Evolutionary conservation across 2,329 filamentous ascomycete species (phyloP).

Genomic region (Xylaria polymorpha): DNA sequence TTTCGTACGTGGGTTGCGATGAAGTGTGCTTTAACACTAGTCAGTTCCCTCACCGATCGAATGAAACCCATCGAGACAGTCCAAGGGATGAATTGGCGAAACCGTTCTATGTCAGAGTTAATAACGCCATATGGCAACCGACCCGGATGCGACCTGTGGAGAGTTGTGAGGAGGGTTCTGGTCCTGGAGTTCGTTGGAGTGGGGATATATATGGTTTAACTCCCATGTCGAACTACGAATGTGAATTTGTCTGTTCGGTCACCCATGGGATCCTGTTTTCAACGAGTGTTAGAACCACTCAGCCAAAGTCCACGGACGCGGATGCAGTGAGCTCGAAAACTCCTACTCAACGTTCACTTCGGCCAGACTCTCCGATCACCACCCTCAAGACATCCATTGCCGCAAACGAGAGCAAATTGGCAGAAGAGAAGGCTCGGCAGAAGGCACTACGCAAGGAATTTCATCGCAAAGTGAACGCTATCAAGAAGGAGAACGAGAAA

Average conservation of each 20-base stretch:
- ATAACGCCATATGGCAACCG: constrained; percentile 83
- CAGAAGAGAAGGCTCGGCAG: constrained; percentile 74
- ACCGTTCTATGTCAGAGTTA: constrained; percentile 82
- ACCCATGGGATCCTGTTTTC: constrained; percentile 76
- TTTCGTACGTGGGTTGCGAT: constrained; percentile 81
- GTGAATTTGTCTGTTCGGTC: constrained; percentile 77
- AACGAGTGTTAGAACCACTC: constrained; percentile 75
- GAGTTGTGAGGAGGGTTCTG: constrained; percentile 51
- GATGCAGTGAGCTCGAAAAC: constrained; percentile 51
- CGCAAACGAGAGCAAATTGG: constrained; percentile 75
- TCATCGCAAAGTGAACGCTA: constrained; percentile 72
- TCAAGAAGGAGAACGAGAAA: constrained; percentile 80
- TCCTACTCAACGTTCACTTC: constrained; percentile 68
- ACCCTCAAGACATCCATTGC: constrained; percentile 82
- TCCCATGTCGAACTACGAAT: constrained; percentile 80
- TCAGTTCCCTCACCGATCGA: constrained; percentile 63
- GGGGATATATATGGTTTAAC: constrained; percentile 77
- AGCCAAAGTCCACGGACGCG: constrained; percentile 59
- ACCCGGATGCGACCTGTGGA: constrained; percentile 72
- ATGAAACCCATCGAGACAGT: constrained; percentile 53
- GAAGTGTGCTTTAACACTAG: constrained; percentile 82
- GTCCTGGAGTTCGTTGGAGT: constrained; percentile 69
- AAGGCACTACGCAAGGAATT: constrained; percentile 81
- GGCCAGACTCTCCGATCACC: constrained; percentile 80
- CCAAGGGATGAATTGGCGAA: constrained; percentile 74